phyloP scores from a whole-genome alignment of 352 stramenopile species.

The Phytophthora parvispora region DNA sequence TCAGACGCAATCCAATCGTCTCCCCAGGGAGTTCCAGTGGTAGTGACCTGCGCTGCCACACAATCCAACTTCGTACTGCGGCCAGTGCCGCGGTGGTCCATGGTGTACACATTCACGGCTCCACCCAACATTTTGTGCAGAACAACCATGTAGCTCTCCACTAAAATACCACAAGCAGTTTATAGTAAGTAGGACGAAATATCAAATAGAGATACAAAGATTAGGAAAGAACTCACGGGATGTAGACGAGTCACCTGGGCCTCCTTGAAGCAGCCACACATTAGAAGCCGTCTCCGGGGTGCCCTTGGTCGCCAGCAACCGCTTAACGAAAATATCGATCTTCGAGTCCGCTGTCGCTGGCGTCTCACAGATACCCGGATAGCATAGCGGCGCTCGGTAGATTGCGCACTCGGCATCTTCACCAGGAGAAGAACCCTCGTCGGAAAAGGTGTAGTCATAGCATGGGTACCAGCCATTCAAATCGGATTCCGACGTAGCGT shows the following conservation, averaged over 20 bases:
- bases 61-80: background rate
- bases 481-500: no score
- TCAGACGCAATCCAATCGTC: no score
- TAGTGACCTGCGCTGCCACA: background rate
- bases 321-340: background rate
- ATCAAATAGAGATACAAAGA: no score
- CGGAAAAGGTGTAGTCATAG: background rate
- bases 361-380: background rate
- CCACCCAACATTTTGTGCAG: no score
- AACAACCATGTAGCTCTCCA: no score
- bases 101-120: background rate
- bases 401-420: background rate
- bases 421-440: background rate
- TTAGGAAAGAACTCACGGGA: no score
- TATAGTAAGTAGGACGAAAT: no score
- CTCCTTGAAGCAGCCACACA: background rate
- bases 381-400: background rate
- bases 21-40: no score
- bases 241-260: background rate
- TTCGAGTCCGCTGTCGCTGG: background rate
- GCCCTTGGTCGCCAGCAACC: background rate
- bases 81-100: background rate
- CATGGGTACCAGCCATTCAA: slow-evolving; percentile 1
- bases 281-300: background rate
- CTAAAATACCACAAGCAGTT: no score